Percentiles rank a stretch among this genome's conserved stretches.
phyloP scores from a whole-genome alignment of 1,284 basidiomycete species.

The Naganishia albida region DNA sequence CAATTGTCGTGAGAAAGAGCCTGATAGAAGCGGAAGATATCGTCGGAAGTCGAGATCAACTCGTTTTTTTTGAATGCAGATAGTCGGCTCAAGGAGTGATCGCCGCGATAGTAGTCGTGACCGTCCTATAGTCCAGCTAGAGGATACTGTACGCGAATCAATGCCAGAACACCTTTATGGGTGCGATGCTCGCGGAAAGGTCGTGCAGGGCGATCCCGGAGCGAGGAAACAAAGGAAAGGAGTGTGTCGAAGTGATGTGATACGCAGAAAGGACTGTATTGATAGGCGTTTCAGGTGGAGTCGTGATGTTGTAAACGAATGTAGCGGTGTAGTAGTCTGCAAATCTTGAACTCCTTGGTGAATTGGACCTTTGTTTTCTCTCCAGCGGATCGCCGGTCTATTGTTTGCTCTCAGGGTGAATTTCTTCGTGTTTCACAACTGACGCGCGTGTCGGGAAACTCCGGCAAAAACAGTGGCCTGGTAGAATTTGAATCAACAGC shows the following conservation, averaged over 20 bases:
- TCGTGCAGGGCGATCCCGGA: not conserved
- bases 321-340: not conserved
- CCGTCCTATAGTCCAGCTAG: conserved; percentile 23
- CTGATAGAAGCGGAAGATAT: not conserved
- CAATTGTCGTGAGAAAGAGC: not conserved
- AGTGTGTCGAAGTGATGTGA: not conserved
- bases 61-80: not conserved
- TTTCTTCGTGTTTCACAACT: not conserved
- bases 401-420: conserved; percentile 19
- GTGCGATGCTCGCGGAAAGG: too few relatives aligned
- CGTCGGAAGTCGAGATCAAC: not conserved
- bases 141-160: not conserved
- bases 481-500: not conserved
- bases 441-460: not conserved
- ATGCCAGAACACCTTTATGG: not conserved
- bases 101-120: not conserved
- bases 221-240: conserved; percentile 2
- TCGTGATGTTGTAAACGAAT: not conserved
- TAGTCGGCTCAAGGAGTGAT: not conserved
- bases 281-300: not conserved
- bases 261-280: conserved; percentile 1
- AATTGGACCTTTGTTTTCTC: not conserved
- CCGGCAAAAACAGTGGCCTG: too few relatives aligned
- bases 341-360: not conserved
- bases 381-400: not conserved